A percentile compares a stretch with the other conserved stretches of the same genome.
These are phyloP conservation scores for Purshia tridentata DNA, from an alignment of 306 rosid genomes.

Conservation along the genomic window DNA sequence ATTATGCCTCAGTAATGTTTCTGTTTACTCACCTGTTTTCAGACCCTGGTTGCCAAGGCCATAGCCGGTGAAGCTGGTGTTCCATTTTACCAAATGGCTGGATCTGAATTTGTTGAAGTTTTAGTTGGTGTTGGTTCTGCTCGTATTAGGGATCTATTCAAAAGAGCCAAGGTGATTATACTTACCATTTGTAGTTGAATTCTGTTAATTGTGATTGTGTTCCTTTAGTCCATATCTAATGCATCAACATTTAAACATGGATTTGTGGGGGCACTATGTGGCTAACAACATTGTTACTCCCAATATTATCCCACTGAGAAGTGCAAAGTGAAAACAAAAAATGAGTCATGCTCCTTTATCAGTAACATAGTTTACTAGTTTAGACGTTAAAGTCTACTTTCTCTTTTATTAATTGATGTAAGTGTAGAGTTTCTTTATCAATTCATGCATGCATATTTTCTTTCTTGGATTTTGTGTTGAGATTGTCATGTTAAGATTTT, in stretches of 20 bases:
- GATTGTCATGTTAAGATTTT: neutral
- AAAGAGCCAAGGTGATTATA: slow-evolving; percentile 86
- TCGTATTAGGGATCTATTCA: slow-evolving; percentile 94
- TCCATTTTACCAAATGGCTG: slow-evolving; percentile 99
- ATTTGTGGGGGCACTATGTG: neutral
- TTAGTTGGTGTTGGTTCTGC: slow-evolving; percentile 99
- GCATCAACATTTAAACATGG: neutral
- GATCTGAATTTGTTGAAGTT: slow-evolving; percentile 98
- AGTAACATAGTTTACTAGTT: neutral
- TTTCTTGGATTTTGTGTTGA: slow-evolving; percentile 14
- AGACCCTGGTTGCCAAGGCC: slow-evolving; percentile 99
- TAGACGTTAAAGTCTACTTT: neutral
- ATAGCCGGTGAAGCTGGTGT: slow-evolving; percentile 99
- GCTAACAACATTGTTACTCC: neutral
- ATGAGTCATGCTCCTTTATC: neutral
- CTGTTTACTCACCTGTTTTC: slow-evolving; percentile 34
- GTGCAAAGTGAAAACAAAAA: neutral
- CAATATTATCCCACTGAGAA: neutral
- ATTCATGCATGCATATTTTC: slow-evolving; percentile 1
- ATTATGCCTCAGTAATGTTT: slow-evolving; percentile 14
- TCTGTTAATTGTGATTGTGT: neutral
- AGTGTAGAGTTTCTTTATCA: neutral
- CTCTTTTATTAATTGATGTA: neutral
- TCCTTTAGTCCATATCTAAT: neutral
- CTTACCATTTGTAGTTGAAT: slow-evolving; percentile 17